These are phyloP conservation scores for Castanopsis chinensis DNA, from an alignment of 306 rosid genomes.

Conservation along the genomic window DNA sequence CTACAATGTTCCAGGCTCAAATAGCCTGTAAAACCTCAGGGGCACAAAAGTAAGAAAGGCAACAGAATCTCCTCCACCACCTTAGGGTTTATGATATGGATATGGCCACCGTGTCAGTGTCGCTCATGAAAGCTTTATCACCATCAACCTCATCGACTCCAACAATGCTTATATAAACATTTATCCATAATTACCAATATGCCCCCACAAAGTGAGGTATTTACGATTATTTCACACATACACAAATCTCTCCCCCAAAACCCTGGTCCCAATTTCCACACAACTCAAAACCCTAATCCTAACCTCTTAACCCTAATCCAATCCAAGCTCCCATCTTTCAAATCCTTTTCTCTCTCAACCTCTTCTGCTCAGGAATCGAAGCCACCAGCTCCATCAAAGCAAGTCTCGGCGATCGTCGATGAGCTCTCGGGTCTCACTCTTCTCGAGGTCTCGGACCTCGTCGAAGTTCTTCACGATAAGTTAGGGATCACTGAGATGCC, in stretches of 20 bases:
- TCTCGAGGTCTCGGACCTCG: slow-evolving; percentile 68
- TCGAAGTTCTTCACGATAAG: slow-evolving; percentile 70
- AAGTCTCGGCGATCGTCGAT: slow-evolving; percentile 53
- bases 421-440: slow-evolving; percentile 68
- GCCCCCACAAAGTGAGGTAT: slow-evolving; percentile 43
- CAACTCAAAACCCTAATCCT: slow-evolving; percentile 8
- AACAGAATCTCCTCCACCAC: no score
- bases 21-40: no score
- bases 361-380: slow-evolving; percentile 39
- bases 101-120: no score
- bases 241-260: slow-evolving; percentile 37
- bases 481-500: slow-evolving; percentile 76
- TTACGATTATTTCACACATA: slow-evolving; percentile 41
- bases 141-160: no score
- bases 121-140: no score
- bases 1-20: no score
- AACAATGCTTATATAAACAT: no score
- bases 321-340: background rate
- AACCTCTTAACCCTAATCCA: slow-evolving; percentile 4
- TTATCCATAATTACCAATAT: no score
- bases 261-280: slow-evolving; percentile 23
- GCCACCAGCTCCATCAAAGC: slow-evolving; percentile 39
- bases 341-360: background rate
- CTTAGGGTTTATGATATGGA: no score
- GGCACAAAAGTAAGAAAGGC: no score